A percentile compares a stretch with the other conserved stretches of the same genome.
Conservation (phyloP, 441 rosid genomes). For the Sinapis alba region DNA sequence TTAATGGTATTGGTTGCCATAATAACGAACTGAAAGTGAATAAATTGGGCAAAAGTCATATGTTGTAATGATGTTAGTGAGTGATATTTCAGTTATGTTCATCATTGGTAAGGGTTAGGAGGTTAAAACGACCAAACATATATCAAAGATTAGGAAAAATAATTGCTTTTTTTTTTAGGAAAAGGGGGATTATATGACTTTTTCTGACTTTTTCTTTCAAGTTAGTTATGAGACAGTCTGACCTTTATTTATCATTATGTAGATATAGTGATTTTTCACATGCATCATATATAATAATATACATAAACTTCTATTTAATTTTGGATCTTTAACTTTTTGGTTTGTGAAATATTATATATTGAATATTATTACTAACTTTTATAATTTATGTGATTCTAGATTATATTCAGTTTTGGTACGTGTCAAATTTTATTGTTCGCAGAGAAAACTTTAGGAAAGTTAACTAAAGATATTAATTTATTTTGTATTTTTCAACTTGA, state of each 20-base stretch:
- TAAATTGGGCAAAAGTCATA: constrained; percentile 26
- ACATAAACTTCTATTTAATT: neutral
- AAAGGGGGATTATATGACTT: constrained; percentile 25
- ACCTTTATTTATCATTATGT: constrained; percentile 2
- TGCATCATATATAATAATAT: neutral
- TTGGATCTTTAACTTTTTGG: neutral
- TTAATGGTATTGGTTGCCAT: constrained; percentile 31
- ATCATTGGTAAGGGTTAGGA: constrained; percentile 32
- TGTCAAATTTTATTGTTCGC: neutral
- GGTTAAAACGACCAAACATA: constrained; percentile 33
- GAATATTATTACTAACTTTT: neutral
- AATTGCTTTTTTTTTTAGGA: neutral
- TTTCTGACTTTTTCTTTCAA: constrained; percentile 35
- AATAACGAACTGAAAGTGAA: constrained; percentile 31
- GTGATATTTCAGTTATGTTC: constrained; percentile 30
- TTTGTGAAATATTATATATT: neutral
- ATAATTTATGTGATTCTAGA: neutral
- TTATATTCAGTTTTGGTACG: neutral
- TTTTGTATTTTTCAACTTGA: neutral
- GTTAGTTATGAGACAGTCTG: constrained; percentile 32
- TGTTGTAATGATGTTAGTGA: constrained; percentile 36
- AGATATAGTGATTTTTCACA: constrained; percentile 1
- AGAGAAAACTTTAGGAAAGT: too few relatives aligned
- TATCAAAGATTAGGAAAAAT: constrained; percentile 25
- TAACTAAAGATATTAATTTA: neutral